Conservation (phyloP, 768 basidiomycete species). For the Calocybe indica region DNA sequence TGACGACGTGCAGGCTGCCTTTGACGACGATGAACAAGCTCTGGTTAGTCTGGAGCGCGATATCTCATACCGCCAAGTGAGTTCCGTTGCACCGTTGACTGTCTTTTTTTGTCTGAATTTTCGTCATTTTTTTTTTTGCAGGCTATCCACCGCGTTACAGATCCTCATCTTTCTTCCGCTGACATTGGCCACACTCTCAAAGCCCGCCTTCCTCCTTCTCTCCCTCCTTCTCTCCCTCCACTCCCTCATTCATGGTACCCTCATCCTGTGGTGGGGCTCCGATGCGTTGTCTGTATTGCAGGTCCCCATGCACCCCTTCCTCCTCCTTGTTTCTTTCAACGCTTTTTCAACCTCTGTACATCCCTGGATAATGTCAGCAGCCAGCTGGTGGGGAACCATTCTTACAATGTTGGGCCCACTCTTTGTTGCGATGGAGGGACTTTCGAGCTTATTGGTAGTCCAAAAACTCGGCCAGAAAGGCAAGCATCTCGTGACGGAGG, state of each 20-base stretch:
- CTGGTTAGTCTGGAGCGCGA: slow-evolving; percentile 62
- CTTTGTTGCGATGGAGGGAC: slow-evolving; percentile 78
- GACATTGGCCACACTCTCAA: slow-evolving; percentile 78
- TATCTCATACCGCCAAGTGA: slow-evolving; percentile 60
- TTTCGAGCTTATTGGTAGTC: slow-evolving; percentile 77
- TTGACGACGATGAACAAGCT: slow-evolving; percentile 37
- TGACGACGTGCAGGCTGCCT: neutral
- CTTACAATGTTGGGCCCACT: slow-evolving; percentile 69
- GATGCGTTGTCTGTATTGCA: slow-evolving; percentile 71
- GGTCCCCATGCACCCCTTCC: slow-evolving; percentile 81
- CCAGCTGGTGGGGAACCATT: slow-evolving; percentile 67
- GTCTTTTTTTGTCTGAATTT: slow-evolving; percentile 1
- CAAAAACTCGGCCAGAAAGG: slow-evolving; percentile 79
- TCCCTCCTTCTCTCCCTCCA: slow-evolving; percentile 74
- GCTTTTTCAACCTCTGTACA: slow-evolving; percentile 63
- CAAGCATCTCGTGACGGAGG: slow-evolving; percentile 60
- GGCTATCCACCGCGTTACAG: slow-evolving; percentile 72
- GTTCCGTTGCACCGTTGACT: slow-evolving; percentile 4
- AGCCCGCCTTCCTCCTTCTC: slow-evolving; percentile 72
- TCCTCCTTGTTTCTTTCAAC: slow-evolving; percentile 85
- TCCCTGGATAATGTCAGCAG: slow-evolving; percentile 49
- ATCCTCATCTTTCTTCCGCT: slow-evolving; percentile 81
- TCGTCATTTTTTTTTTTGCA: slow-evolving; percentile 17
- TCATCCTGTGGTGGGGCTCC: slow-evolving; percentile 67
- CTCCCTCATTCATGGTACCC: slow-evolving; percentile 77